These are phyloP conservation scores for Citrus australasica DNA, from an alignment of 345 rosid species.

Conservation along the genomic window DNA sequence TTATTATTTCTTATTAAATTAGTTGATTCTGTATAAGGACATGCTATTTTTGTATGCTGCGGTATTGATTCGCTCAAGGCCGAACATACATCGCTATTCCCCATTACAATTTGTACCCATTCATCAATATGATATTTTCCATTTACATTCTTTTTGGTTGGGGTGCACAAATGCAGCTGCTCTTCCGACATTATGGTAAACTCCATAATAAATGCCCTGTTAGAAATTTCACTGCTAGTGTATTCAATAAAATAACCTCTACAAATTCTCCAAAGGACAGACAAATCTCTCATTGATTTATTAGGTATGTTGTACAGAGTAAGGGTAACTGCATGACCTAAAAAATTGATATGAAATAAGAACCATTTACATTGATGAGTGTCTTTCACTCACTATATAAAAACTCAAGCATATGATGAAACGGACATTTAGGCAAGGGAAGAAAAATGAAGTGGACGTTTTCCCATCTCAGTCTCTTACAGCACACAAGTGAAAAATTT, in stretches of 20 bases:
- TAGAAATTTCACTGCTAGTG: background rate
- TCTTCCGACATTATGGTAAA: no score
- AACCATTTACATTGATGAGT: no score
- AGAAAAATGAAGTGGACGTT: background rate
- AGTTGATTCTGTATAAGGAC: no score
- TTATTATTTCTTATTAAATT: no score
- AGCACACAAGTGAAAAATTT: background rate
- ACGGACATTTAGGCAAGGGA: background rate
- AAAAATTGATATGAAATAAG: background rate
- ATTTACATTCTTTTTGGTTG: no score
- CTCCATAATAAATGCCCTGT: background rate
- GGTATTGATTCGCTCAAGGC: no score
- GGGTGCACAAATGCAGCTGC: no score
- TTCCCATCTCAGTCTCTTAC: background rate
- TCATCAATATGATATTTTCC: no score
- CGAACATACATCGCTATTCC: no score
- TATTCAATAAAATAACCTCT: background rate
- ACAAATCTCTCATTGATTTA: background rate
- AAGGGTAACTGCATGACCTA: background rate
- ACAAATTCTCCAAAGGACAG: background rate
- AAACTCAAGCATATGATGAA: background rate
- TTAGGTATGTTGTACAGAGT: background rate
- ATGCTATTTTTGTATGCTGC: no score
- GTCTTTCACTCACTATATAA: background rate
- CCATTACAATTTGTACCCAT: no score